phyloP scores from a whole-genome alignment of 495 filamentous ascomycete species.

The Penicillium daleae region DNA sequence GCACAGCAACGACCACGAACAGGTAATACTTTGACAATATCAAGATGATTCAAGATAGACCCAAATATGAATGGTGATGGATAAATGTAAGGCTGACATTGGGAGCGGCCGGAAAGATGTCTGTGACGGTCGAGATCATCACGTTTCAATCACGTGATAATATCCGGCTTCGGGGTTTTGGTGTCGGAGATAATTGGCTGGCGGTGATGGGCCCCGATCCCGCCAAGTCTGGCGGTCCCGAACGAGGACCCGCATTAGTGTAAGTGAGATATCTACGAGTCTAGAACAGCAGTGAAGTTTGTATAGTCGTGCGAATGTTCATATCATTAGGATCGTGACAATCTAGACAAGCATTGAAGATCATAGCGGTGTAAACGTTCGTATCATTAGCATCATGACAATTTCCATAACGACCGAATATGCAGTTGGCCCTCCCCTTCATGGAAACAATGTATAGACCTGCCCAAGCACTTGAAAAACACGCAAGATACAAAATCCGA shows the following conservation, averaged over 20 bases:
- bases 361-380: not conserved
- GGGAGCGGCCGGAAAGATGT: constrained; percentile 23
- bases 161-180: constrained; percentile 33
- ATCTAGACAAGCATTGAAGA: not conserved
- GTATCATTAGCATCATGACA: not conserved
- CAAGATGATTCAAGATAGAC: constrained; percentile 10
- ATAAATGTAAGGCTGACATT: constrained; percentile 3
- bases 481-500: not conserved
- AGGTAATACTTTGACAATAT: constrained; percentile 3
- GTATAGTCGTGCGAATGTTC: not conserved
- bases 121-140: constrained; percentile 31
- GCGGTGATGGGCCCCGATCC: not conserved
- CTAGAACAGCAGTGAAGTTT: too few species aligned
- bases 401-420: not conserved
- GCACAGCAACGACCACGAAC: constrained; percentile 29
- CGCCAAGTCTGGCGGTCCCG: not conserved
- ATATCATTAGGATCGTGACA: not conserved
- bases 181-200: constrained; percentile 23
- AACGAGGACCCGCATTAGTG: constrained; percentile 4
- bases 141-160: constrained; percentile 38
- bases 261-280: not conserved
- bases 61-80: constrained; percentile 14
- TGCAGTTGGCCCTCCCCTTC: not conserved
- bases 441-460: not conserved
- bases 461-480: not conserved